A percentile compares a stretch with the other conserved stretches of the same genome.
Conservation (phyloP, 176 grass and related monocot species). For the Eragrostis curvula region DNA sequence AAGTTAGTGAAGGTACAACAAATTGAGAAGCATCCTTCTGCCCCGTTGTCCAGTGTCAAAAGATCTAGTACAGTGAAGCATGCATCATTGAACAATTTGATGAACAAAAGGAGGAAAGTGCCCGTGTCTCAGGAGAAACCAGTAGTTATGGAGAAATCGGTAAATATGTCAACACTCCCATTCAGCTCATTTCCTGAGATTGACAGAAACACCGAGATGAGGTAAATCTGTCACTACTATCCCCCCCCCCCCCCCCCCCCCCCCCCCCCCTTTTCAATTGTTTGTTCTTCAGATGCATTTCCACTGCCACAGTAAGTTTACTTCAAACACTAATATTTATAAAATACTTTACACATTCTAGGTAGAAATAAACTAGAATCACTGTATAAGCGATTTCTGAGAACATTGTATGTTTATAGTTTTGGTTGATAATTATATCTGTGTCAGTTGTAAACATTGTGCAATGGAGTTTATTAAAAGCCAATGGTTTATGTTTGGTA, state of each 20-base stretch:
- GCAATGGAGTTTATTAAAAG: not conserved
- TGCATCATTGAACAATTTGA: conserved; percentile 27
- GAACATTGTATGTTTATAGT: not conserved
- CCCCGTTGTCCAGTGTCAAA: conserved; percentile 25
- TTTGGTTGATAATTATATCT: conserved; percentile 6
- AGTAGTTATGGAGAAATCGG: conserved; percentile 17
- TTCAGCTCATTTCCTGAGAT: conserved; percentile 54
- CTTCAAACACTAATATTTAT: not conserved
- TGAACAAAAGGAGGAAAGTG: conserved; percentile 44
- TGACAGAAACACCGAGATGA: conserved; percentile 53
- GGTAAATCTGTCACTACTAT: conserved; percentile 32
- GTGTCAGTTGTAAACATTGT: conserved; percentile 2
- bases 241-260: too few species aligned
- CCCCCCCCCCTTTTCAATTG: not conserved
- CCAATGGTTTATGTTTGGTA: not conserved
- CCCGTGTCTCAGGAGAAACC: conserved; percentile 26
- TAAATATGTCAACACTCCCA: conserved; percentile 14
- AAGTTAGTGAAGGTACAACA: conserved; percentile 23
- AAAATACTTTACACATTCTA: not conserved
- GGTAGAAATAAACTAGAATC: conserved; percentile 6
- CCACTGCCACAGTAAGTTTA: not conserved
- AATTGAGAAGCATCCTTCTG: conserved; percentile 33
- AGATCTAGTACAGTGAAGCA: conserved; percentile 10
- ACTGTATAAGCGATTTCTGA: not conserved
- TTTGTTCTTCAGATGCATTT: conserved; percentile 33